Conservation (phyloP, 2,329 filamentous ascomycete species). For the Capronia epimyces region DNA sequence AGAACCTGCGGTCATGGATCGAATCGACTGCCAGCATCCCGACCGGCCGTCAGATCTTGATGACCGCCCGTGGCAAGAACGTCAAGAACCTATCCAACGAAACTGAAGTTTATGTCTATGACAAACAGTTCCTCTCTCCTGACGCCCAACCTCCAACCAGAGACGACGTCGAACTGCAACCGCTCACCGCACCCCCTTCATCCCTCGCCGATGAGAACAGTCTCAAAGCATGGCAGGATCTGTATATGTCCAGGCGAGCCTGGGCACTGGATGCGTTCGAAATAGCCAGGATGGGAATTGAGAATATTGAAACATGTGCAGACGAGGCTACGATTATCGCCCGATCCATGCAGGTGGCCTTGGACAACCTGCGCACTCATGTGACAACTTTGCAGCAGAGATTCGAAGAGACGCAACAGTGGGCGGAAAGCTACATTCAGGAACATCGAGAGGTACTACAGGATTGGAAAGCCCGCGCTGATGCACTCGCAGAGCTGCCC, state of each 20-base stretch:
- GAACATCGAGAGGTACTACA: conserved; percentile 42
- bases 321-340: conserved; percentile 70
- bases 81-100: conserved; percentile 62
- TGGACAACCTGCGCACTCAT: conserved; percentile 61
- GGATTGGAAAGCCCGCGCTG: conserved; percentile 39
- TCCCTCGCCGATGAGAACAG: conserved; percentile 73
- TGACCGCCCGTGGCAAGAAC: conserved; percentile 79
- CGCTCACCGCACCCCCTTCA: conserved; percentile 65
- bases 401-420: conserved; percentile 43
- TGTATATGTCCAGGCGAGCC: conserved; percentile 72
- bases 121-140: conserved; percentile 63
- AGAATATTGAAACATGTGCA: conserved; percentile 42
- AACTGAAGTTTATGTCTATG: conserved; percentile 89
- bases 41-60: conserved; percentile 71
- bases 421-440: conserved; percentile 42
- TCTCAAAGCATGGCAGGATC: conserved; percentile 77
- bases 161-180: conserved; percentile 49
- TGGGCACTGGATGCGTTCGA: conserved; percentile 72
- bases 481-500: conserved; percentile 38
- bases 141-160: conserved; percentile 47
- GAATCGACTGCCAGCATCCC: conserved; percentile 68
- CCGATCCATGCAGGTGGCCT: conserved; percentile 74
- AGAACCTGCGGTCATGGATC: conserved; percentile 80
- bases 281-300: conserved; percentile 62
- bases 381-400: conserved; percentile 42